phyloP scores from a whole-genome alignment of 1,139 yeast genomes.

The Taphrina pruni region DNA sequence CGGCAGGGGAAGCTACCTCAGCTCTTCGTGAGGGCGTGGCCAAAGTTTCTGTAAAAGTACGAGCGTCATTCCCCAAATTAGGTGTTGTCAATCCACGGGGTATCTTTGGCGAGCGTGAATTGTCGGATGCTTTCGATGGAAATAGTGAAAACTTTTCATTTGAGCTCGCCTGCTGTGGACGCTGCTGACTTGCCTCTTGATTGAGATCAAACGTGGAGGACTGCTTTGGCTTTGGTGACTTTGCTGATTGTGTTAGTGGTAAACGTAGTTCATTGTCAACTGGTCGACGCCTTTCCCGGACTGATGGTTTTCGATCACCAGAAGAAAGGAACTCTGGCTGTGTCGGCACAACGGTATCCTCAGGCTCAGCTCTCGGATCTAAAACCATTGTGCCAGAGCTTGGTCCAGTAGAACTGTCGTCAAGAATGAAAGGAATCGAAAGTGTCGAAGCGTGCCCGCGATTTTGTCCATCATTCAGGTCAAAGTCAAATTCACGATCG shows the following conservation, averaged over 20 bases:
- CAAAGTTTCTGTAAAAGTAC: background rate
- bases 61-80: background rate
- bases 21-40: slow-evolving; percentile 5
- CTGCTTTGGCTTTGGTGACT: background rate
- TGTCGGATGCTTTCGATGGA: background rate
- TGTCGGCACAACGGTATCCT: background rate
- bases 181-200: background rate
- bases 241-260: slow-evolving; percentile 3
- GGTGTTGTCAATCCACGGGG: background rate
- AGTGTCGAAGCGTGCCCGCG: background rate
- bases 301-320: slow-evolving; percentile 12
- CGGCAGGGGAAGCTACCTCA: slow-evolving; percentile 1
- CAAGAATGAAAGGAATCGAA: slow-evolving; percentile 13
- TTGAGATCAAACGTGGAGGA: background rate
- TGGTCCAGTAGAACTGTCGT: background rate
- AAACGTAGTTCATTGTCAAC: slow-evolving; percentile 5
- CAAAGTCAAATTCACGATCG: background rate
- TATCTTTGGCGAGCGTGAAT: background rate
- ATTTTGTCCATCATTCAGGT: background rate
- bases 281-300: slow-evolving; percentile 23
- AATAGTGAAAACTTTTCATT: slow-evolving; percentile 13
- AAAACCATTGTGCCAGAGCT: background rate
- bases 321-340: background rate
- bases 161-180: background rate
- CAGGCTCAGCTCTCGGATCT: too few relatives aligned